Base-by-base conservation (phyloP, 1,284 basidiomycete genomes). In the Inonotus obliquus region DNA sequence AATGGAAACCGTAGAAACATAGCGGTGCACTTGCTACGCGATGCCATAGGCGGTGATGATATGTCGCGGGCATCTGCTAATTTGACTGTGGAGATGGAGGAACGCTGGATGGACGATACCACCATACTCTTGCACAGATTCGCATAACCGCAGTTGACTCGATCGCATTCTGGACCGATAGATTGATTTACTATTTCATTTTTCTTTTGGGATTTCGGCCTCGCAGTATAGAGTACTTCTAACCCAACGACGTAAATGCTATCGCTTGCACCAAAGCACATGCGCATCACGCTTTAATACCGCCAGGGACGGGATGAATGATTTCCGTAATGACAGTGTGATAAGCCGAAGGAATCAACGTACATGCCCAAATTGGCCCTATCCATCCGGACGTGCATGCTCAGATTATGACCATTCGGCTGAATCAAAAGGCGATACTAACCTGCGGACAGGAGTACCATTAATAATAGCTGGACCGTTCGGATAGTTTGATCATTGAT, bases 61-160 rank as follows among this genome's bases (percentile, higher is more conserved):
- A 64, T 68, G 23, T 74, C 79, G 23, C 72, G 75, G 23, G 76
- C 81, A 14, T 87, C 85, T n/a, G 75, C 79, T 60, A 78, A 80
- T 65, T 69, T 88, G 53, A 86, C 85, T 10, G 78, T 87, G 47
- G 85, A 88, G 69, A 83, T 84, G 78, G 75, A 77, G 45, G 78
- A 77, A 44, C 77, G 78, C 62, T 88, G 86, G 86, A 83, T 87
- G 76, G 86, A 88, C 70, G 86, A 88, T 69, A 82, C 83, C n/a
- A 87, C 85, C 0, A 77, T 87, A 38, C 65, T 86, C 25, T 79
- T 87, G 52, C 66, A 71, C 58, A 76, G 76, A 60, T 71, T 73
- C 38, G 71, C 76, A 41, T 73, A 67, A 54, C 23, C 27, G 27
- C 25, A 32, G 19, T n/a, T 2, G 53, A 6, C 23, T 38, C 54